Conservation (phyloP, 164 flowering plant species). For the Vitis vinifera region DNA sequence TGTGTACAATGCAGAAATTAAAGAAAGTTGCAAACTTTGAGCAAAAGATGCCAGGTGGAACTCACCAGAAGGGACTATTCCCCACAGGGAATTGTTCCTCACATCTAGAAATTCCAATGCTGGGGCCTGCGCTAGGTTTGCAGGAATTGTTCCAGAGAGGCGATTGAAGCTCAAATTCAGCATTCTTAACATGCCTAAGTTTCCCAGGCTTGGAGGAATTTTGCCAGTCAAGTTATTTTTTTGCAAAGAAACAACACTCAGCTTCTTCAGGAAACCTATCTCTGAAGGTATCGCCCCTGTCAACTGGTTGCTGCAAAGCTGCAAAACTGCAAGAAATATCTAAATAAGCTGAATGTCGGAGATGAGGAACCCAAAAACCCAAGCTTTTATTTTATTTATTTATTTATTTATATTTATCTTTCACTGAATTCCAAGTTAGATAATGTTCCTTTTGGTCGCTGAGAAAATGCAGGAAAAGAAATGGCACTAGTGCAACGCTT, state of each 20-base stretch:
- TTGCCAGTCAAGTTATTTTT: slow-evolving; percentile 44
- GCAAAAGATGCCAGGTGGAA: neutral
- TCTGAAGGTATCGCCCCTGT: slow-evolving; percentile 51
- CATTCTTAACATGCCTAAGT: slow-evolving; percentile 37
- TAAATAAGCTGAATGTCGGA: slow-evolving; percentile 2
- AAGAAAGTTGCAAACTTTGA: neutral
- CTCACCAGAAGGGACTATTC: slow-evolving; percentile 58
- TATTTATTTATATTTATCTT: too few relatives aligned
- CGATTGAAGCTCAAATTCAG: slow-evolving; percentile 50
- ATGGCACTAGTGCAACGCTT: too few relatives aligned
- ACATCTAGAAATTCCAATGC: slow-evolving; percentile 44
- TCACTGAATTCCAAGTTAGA: too few relatives aligned
- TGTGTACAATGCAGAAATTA: neutral
- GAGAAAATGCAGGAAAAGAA: too few relatives aligned
- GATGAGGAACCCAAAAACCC: neutral
- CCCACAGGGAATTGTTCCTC: slow-evolving; percentile 57
- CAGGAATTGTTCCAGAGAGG: slow-evolving; percentile 52
- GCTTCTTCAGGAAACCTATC: slow-evolving; percentile 47
- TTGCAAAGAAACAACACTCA: slow-evolving; percentile 45
- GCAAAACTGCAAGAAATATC: slow-evolving; percentile 42
- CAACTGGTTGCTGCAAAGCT: slow-evolving; percentile 53
- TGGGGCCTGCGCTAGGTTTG: slow-evolving; percentile 28
- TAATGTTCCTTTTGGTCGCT: too few relatives aligned
- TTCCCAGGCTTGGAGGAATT: slow-evolving; percentile 53
- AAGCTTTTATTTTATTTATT: too few relatives aligned